Percentiles rank a stretch among this genome's conserved stretches.
These are phyloP conservation scores for Jaltomata sinuosa DNA, from an alignment of 257 asterid species.

Conservation along the genomic window DNA sequence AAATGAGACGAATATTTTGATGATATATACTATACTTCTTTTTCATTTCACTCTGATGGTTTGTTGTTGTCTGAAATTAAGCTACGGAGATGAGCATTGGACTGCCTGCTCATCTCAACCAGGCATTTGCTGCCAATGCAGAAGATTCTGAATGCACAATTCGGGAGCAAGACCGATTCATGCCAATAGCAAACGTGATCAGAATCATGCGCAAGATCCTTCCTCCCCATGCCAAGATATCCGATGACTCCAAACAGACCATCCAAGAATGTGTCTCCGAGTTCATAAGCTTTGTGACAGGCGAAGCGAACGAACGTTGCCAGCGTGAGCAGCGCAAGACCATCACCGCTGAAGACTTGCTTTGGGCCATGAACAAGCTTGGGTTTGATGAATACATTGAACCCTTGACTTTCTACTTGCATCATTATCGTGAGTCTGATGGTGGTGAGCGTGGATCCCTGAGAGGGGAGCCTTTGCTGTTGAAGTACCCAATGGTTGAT, in stretches of 20 bases:
- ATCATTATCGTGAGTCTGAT: constrained; percentile 74
- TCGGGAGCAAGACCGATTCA: constrained; percentile 90
- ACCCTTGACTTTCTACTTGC: constrained; percentile 72
- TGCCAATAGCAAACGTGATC: constrained; percentile 91
- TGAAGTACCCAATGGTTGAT: constrained; percentile 37
- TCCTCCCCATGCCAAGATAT: constrained; percentile 79
- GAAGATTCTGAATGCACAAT: constrained; percentile 46
- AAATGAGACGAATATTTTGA: not conserved
- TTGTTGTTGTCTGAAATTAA: not conserved
- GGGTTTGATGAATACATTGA: constrained; percentile 86
- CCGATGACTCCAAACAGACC: constrained; percentile 84
- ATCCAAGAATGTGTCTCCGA: constrained; percentile 89
- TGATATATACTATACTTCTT: not conserved
- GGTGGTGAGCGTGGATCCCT: constrained; percentile 50
- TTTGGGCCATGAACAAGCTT: constrained; percentile 92
- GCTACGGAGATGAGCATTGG: constrained; percentile 37
- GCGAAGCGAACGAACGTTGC: constrained; percentile 92
- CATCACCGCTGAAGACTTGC: constrained; percentile 85
- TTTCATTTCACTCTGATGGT: not conserved
- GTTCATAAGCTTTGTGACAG: constrained; percentile 85
- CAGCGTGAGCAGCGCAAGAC: constrained; percentile 95
- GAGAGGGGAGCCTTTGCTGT: constrained; percentile 36
- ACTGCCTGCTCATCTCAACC: constrained; percentile 22
- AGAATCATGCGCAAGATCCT: constrained; percentile 84
- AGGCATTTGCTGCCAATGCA: not conserved